Percentiles rank a stretch among this genome's conserved stretches.
Evolutionary conservation across 73 alveolate genomes (phyloP).

Genomic region (Paramecium biaurelia): DNA sequence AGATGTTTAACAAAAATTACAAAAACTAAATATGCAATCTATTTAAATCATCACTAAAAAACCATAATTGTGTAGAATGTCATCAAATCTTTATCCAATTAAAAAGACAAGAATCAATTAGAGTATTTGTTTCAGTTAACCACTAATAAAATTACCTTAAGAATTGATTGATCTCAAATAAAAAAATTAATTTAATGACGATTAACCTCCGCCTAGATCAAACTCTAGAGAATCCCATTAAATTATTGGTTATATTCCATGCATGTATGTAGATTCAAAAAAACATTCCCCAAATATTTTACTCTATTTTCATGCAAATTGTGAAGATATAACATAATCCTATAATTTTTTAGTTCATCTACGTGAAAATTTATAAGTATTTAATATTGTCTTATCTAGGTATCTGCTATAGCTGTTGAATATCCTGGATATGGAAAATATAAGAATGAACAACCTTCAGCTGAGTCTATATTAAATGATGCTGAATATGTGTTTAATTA

Average conservation of each 20-base stretch:
- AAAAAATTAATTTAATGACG: neutral
- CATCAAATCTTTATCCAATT: neutral
- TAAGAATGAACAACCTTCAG: conserved; percentile 68
- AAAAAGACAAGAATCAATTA: neutral
- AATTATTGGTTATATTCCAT: conserved; percentile 63
- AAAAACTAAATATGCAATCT: neutral
- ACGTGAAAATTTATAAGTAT: conserved; percentile 68
- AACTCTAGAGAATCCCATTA: neutral
- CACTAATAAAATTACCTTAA: neutral
- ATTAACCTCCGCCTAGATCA: neutral
- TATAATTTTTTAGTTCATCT: conserved; percentile 71
- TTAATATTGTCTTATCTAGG: neutral
- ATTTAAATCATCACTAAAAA: neutral
- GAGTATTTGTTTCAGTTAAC: neutral
- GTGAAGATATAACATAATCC: conserved; percentile 81
- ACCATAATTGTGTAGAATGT: neutral
- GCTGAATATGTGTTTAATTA: conserved; percentile 83
- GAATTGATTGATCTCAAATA: neutral
- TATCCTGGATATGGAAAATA: conserved; percentile 95
- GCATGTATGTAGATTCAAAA: conserved; percentile 68
- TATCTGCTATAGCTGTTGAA: conserved; percentile 88
- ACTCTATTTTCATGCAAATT: conserved; percentile 91
- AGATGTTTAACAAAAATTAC: neutral
- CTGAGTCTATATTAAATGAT: conserved; percentile 75
- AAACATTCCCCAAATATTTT: conserved; percentile 76